These are phyloP conservation scores for Harringtonia lauricola DNA, from an alignment of 2,329 filamentous ascomycete species.

Conservation along the genomic window DNA sequence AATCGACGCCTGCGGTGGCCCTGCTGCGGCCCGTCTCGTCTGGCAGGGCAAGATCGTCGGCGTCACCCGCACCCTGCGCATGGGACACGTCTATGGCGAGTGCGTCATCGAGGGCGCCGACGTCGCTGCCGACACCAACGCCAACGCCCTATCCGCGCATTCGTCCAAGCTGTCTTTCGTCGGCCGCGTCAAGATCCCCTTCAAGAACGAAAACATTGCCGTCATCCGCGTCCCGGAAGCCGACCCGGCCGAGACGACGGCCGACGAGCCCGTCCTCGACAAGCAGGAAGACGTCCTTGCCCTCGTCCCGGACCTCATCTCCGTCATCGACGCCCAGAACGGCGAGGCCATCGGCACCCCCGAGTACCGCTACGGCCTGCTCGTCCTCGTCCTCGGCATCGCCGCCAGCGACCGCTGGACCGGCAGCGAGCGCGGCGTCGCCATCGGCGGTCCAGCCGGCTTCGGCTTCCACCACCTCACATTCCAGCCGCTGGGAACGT, in stretches of 20 bases:
- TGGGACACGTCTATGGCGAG: slow-evolving; percentile 49
- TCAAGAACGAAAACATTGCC: slow-evolving; percentile 67
- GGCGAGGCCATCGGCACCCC: slow-evolving; percentile 38
- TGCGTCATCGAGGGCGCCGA: slow-evolving; percentile 41
- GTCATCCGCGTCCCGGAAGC: slow-evolving; percentile 26
- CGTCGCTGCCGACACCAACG: slow-evolving; percentile 14
- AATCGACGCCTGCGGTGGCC: slow-evolving; percentile 45
- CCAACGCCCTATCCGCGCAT: neutral
- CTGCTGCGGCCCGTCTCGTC: slow-evolving; percentile 40
- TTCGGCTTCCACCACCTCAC: slow-evolving; percentile 36
- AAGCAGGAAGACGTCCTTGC: slow-evolving; percentile 28
- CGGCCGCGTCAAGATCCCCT: slow-evolving; percentile 51
- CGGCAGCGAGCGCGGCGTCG: slow-evolving; percentile 29
- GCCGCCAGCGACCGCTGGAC: slow-evolving; percentile 43
- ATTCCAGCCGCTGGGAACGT: slow-evolving; percentile 36
- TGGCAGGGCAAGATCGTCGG: slow-evolving; percentile 54
- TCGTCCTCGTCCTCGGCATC: slow-evolving; percentile 40
- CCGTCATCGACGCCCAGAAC: slow-evolving; percentile 33
- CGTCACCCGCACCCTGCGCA: slow-evolving; percentile 43
- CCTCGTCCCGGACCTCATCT: slow-evolving; percentile 30
- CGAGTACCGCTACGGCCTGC: slow-evolving; percentile 38
- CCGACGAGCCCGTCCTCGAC: slow-evolving; percentile 5
- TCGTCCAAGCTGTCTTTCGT: slow-evolving; percentile 19
- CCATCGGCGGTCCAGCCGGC: slow-evolving; percentile 36
- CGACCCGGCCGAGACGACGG: too few species aligned